phyloP scores from a whole-genome alignment of 371 early-diverging fungal genomes.

The Paramicrosporidium saccamoebae region DNA sequence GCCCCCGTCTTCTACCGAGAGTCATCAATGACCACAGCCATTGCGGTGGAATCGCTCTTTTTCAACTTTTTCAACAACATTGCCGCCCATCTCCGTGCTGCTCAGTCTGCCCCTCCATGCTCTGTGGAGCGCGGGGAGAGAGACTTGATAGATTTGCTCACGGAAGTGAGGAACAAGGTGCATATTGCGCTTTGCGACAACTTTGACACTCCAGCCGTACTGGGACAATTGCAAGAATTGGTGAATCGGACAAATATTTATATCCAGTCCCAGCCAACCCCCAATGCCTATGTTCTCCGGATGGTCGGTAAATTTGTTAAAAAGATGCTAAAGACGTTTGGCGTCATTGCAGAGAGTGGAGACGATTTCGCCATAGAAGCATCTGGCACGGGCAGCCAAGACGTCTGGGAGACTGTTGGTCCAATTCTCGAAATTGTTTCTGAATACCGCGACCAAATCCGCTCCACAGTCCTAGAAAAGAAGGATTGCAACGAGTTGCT shows the following conservation, averaged over 20 bases:
- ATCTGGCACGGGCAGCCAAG: background rate
- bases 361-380: slow-evolving; percentile 3
- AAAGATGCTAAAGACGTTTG: slow-evolving; percentile 18
- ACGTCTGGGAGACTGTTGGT: too few species aligned
- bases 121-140: slow-evolving; percentile 28
- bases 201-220: slow-evolving; percentile 58
- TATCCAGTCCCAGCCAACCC: slow-evolving; percentile 9
- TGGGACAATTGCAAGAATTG: slow-evolving; percentile 41
- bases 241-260: slow-evolving; percentile 52
- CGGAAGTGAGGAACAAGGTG: slow-evolving; percentile 18
- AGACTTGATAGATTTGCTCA: slow-evolving; percentile 12
- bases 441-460: slow-evolving; percentile 4
- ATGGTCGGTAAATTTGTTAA: slow-evolving; percentile 49
- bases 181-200: slow-evolving; percentile 74
- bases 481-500: slow-evolving; percentile 20
- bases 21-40: slow-evolving; percentile 47
- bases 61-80: slow-evolving; percentile 56
- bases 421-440: slow-evolving; percentile 4
- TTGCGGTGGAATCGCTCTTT: slow-evolving; percentile 24
- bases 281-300: slow-evolving; percentile 21
- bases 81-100: slow-evolving; percentile 19
- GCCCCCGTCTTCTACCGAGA: slow-evolving; percentile 57
- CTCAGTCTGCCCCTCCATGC: slow-evolving; percentile 20
- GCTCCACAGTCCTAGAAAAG: slow-evolving; percentile 3
- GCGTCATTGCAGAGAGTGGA: slow-evolving; percentile 15